A percentile compares a stretch with the other conserved stretches of the same genome.
These are phyloP conservation scores for Boletales sp. DNA, from an alignment of 768 basidiomycete genomes.

Conservation along the genomic window DNA sequence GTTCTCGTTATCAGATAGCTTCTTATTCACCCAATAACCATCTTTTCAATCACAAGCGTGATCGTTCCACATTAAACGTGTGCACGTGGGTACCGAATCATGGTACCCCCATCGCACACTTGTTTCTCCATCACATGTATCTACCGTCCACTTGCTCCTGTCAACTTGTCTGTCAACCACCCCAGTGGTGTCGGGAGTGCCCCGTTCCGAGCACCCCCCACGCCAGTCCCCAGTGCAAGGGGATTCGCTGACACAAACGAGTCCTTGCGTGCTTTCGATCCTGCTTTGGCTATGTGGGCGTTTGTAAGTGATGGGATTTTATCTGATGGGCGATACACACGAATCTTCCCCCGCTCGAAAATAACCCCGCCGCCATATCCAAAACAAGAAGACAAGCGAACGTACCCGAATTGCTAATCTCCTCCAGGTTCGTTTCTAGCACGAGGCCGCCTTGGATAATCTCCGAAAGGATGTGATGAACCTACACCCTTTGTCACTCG, in stretches of 20 bases:
- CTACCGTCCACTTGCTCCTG: slow-evolving; percentile 56
- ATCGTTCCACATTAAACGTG: neutral
- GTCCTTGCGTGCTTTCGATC: slow-evolving; percentile 69
- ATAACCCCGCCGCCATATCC: neutral
- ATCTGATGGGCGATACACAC: neutral
- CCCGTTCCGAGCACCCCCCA: slow-evolving; percentile 59
- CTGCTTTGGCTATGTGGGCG: slow-evolving; percentile 53
- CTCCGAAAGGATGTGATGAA: slow-evolving; percentile 93
- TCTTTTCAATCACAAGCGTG: neutral
- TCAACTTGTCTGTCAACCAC: slow-evolving; percentile 74
- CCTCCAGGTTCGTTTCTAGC: slow-evolving; percentile 89
- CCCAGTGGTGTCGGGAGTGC: slow-evolving; percentile 68
- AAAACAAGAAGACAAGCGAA: slow-evolving; percentile 1
- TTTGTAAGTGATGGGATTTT: slow-evolving; percentile 10
- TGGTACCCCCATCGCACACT: neutral
- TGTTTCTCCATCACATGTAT: neutral
- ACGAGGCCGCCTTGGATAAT: slow-evolving; percentile 96
- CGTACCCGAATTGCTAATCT: slow-evolving; percentile 68
- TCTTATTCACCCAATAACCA: neutral
- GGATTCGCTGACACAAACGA: slow-evolving; percentile 83
- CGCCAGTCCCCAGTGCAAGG: slow-evolving; percentile 62
- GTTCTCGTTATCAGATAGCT: neutral
- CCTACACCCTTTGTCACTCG: slow-evolving; percentile 36
- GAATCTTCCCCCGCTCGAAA: neutral
- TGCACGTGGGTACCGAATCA: slow-evolving; percentile 1